Percentiles rank a stretch among this genome's conserved stretches.
These are phyloP conservation scores for Botrytis fragariae DNA, from an alignment of 2,329 filamentous ascomycete genomes.

Conservation along the genomic window DNA sequence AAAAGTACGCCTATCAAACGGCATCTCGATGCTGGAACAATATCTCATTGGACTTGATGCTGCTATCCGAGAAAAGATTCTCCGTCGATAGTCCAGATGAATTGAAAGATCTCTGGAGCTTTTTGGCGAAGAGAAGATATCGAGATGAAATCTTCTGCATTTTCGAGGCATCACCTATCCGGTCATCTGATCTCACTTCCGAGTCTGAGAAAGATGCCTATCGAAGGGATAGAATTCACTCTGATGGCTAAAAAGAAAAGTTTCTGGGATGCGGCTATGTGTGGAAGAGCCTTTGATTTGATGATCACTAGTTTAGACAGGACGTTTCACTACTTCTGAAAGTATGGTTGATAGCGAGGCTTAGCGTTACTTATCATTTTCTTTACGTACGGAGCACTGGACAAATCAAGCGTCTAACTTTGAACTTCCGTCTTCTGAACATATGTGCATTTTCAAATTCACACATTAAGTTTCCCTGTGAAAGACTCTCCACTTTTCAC, in stretches of 20 bases:
- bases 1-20: neutral
- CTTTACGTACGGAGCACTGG: neutral
- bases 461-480: neutral
- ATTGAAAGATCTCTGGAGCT: neutral
- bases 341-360: neutral
- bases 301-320: neutral
- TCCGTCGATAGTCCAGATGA: neutral
- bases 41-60: neutral
- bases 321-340: accelerated
- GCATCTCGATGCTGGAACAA: neutral
- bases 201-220: neutral
- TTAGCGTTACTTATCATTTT: neutral
- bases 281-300: neutral
- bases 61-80: neutral
- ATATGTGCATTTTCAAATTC: neutral
- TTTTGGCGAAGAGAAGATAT: neutral
- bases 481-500: neutral
- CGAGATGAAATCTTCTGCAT: neutral
- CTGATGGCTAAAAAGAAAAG: neutral
- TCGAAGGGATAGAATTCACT: neutral
- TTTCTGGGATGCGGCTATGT: neutral
- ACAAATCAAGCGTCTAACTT: neutral
- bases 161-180: neutral
- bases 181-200: accelerated
- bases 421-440: neutral